These are phyloP conservation scores for Limonium bicolor DNA, from an alignment of 148 eudicot genomes.

Conservation along the genomic window DNA sequence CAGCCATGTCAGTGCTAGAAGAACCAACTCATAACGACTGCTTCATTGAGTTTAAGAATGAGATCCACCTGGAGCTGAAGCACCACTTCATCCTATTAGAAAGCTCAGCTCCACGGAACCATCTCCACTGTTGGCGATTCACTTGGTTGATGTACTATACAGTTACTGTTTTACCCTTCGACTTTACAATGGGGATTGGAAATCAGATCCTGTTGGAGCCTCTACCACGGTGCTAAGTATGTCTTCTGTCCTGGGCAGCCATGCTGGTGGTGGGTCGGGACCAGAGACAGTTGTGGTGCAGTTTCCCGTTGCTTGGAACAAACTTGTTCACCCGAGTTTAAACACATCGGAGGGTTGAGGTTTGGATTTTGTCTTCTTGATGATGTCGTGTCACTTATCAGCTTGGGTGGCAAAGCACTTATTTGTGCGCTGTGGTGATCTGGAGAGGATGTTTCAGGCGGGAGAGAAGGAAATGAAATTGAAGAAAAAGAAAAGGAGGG, in stretches of 20 bases:
- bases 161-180: slow-evolving; percentile 82
- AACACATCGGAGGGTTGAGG: slow-evolving; percentile 59
- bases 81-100: slow-evolving; percentile 39
- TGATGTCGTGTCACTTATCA: slow-evolving; percentile 31
- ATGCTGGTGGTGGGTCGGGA: too few species aligned
- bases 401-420: slow-evolving; percentile 45
- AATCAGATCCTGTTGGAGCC: slow-evolving; percentile 59
- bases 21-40: slow-evolving; percentile 7
- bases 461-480: slow-evolving; percentile 43
- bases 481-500: slow-evolving; percentile 27
- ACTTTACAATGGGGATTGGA: slow-evolving; percentile 88
- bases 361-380: slow-evolving; percentile 60
- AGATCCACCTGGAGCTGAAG: slow-evolving; percentile 65
- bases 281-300: slow-evolving; percentile 56
- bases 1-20: too few species aligned
- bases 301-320: slow-evolving; percentile 59
- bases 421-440: slow-evolving; percentile 58
- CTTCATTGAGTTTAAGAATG: slow-evolving; percentile 13
- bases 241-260: slow-evolving; percentile 61
- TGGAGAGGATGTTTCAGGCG: slow-evolving; percentile 37
- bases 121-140: slow-evolving; percentile 70
- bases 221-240: slow-evolving; percentile 33
- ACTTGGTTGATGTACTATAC: slow-evolving; percentile 64
- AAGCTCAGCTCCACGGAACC: slow-evolving; percentile 57
- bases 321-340: slow-evolving; percentile 68